These are phyloP conservation scores for Scorias spongiosa DNA, from an alignment of 2,329 filamentous ascomycete genomes.

Conservation along the genomic window DNA sequence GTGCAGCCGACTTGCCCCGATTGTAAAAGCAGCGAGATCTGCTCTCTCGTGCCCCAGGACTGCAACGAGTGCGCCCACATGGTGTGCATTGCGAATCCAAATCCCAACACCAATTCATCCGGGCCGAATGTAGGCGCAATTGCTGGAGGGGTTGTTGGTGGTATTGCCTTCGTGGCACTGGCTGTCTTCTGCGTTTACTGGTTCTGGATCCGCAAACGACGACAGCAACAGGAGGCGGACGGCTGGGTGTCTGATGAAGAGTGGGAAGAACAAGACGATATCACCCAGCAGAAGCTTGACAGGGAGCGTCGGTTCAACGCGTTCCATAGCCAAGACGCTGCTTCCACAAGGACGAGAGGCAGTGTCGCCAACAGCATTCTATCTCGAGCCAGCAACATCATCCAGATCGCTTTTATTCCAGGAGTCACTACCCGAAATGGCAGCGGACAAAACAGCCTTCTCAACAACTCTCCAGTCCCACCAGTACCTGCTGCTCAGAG, in stretches of 20 bases:
- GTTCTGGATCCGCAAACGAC: conserved; percentile 70
- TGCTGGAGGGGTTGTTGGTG: conserved; percentile 79
- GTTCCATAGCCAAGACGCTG: conserved; percentile 49
- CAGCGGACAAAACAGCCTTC: conserved; percentile 32
- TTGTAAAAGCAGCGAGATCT: conserved; percentile 40
- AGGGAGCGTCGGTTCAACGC: conserved; percentile 36
- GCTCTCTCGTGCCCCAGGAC: conserved; percentile 42
- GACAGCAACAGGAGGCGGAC: conserved; percentile 42
- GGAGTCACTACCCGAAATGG: conserved; percentile 77
- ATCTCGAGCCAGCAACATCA: conserved; percentile 94
- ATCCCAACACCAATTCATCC: conserved; percentile 18
- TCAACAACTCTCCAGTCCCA: conserved; percentile 59
- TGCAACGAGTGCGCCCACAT: conserved; percentile 46
- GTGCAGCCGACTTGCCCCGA: conserved; percentile 37
- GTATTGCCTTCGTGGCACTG: conserved; percentile 58
- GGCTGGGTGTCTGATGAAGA: conserved; percentile 40
- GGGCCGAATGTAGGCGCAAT: conserved; percentile 68
- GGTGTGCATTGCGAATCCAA: conserved; percentile 35
- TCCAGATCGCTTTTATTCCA: conserved; percentile 97
- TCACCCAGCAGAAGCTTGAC: conserved; percentile 37
- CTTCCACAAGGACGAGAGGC: conserved; percentile 57
- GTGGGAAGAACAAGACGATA: conserved; percentile 41
- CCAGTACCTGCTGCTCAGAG: conserved; percentile 54
- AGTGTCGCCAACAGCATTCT: conserved; percentile 93
- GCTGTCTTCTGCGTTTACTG: conserved; percentile 72